Evolutionary conservation across 495 filamentous ascomycete genomes (phyloP), one percentile per base, ranked within the genome.

Genomic region (Hypoxylon perforatum): DNA sequence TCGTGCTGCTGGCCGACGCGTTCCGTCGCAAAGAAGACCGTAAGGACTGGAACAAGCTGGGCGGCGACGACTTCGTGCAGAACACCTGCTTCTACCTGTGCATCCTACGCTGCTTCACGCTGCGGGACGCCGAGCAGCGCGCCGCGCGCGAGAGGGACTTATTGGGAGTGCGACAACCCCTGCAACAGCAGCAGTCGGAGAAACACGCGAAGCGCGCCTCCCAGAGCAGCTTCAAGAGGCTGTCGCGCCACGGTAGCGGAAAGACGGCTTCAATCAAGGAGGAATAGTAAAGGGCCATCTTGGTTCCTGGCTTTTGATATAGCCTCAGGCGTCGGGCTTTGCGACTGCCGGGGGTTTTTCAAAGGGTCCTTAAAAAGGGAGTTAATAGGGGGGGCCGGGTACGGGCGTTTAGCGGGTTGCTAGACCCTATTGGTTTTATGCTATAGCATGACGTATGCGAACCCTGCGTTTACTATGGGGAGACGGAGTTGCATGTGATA

Each of bases 61-160:
- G 63, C 63, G 48, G 50, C 1, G 33, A 23, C 14, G 46, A 47
- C 25, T 73, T 73, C 57, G 35, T 22, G 8, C 23, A n/a, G n/a
- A 62, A 71, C 22, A 46, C 65, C 7, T 39, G 52, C 44, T 63
- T 73, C 54, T 73, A 71, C 61, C 61, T 73, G 3, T 45, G 51
- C 35, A 65, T 73, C 51, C 18, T 73, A 52, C 57, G 67, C 8
- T 73, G 71, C 61, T 73, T 68, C 45, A 62, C 51, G 22, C 10
- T 63, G 6, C 15, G 64, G 7, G 67, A 67, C 42, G 64, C 51
- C 12, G 57, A 65, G 61, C 68, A 65, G 45, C 30, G 60, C 12
- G 41, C 59, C n/a, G 52, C 54, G 3, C 42, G 35, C 28, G 45
- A 53, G 36, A 30, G 38, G 11, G 57, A 61, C 12, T 12, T 19